Conservation (phyloP, 306 rosid species). For the Trifolium dubium region DNA sequence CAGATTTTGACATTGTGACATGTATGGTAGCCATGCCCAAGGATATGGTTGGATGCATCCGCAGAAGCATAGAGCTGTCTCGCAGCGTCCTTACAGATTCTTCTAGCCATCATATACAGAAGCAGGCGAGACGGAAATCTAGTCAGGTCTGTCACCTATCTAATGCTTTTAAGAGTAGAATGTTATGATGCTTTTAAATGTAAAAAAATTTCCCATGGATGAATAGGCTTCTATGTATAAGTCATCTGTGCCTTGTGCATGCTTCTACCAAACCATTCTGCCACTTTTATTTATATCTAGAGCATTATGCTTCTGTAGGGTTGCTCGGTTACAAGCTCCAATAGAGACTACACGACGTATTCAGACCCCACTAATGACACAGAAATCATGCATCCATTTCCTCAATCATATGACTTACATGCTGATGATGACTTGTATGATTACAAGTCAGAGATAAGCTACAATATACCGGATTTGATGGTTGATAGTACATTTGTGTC, state of each 20-base stretch:
- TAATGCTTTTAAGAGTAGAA: background rate
- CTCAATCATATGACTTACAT: conserved; percentile 35
- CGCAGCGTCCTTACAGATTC: conserved; percentile 40
- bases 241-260: conserved; percentile 2
- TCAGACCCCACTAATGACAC: conserved; percentile 39
- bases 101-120: conserved; percentile 33
- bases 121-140: conserved; percentile 34
- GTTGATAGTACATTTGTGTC: conserved; percentile 32
- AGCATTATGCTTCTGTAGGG: conserved; percentile 44
- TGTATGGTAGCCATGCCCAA: conserved; percentile 59
- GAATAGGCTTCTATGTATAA: background rate
- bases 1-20: conserved; percentile 64
- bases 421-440: conserved; percentile 24
- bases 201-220: too few relatives aligned
- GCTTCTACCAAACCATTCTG: conserved; percentile 34
- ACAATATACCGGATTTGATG: conserved; percentile 23
- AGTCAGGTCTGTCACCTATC: conserved; percentile 41
- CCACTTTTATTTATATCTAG: conserved; percentile 8
- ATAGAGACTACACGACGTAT: conserved; percentile 34
- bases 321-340: conserved; percentile 35
- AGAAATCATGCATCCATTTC: conserved; percentile 24
- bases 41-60: conserved; percentile 55
- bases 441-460: conserved; percentile 32
- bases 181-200: background rate
- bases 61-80: conserved; percentile 55